Percentiles rank a stretch among this genome's conserved stretches.
These are phyloP conservation scores for Venturia asperata DNA, from an alignment of 2,329 filamentous ascomycete genomes.

Conservation along the genomic window DNA sequence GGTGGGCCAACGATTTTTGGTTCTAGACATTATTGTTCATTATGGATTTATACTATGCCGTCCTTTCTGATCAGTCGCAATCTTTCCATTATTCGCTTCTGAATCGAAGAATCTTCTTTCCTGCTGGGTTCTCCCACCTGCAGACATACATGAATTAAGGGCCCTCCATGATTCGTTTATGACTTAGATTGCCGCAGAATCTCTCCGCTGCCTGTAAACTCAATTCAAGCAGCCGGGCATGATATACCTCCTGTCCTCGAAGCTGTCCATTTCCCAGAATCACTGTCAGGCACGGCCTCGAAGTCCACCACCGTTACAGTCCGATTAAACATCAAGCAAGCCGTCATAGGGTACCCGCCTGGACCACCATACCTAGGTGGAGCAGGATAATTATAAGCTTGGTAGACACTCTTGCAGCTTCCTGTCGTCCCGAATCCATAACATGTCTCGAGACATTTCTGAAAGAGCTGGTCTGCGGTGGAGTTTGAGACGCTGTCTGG, in stretches of 20 bases:
- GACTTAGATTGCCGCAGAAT: not conserved
- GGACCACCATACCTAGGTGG: conserved; percentile 30
- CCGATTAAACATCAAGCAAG: conserved; percentile 33
- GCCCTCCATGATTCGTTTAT: not conserved
- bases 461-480: conserved; percentile 3
- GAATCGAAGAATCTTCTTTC: not conserved
- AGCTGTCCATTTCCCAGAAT: conserved; percentile 28
- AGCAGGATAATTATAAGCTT: conserved; percentile 33
- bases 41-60: not conserved
- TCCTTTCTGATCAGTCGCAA: not conserved
- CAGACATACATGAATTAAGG: not conserved
- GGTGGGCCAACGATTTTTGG: not conserved
- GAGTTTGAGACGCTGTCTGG: not conserved
- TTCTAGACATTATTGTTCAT: not conserved
- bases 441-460: conserved; percentile 25
- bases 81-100: not conserved
- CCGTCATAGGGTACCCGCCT: conserved; percentile 29
- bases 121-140: not conserved
- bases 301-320: conserved; percentile 28
- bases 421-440: conserved; percentile 33
- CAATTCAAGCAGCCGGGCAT: conserved; percentile 24
- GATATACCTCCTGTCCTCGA: conserved; percentile 30
- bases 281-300: conserved; percentile 24
- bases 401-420: conserved; percentile 32
- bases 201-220: not conserved